A percentile compares a stretch with the other conserved stretches of the same genome.
phyloP scores from a whole-genome alignment of 768 basidiomycete genomes.

The Mycena galericulata region DNA sequence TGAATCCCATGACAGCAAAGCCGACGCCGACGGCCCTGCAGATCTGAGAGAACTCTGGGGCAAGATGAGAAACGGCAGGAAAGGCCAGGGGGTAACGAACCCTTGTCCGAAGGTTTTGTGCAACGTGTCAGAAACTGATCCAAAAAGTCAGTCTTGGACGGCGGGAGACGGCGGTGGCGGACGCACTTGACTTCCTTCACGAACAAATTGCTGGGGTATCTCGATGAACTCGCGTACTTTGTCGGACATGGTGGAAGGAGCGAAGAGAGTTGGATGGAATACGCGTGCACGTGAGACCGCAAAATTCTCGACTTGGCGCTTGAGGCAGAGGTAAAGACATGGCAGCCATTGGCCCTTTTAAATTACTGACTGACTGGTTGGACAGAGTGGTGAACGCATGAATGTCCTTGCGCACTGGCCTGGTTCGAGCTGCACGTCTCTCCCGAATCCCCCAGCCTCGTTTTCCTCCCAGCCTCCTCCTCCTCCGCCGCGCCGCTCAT shows the following conservation, averaged over 20 bases:
- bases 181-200: slow-evolving; percentile 92
- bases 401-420: slow-evolving; percentile 68
- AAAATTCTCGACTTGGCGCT: not conserved
- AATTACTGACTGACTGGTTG: not conserved
- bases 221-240: slow-evolving; percentile 92
- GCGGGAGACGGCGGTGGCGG: not conserved
- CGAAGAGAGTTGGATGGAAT: slow-evolving; percentile 33
- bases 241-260: slow-evolving; percentile 79
- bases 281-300: slow-evolving; percentile 13
- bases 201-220: slow-evolving; percentile 90
- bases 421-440: slow-evolving; percentile 51
- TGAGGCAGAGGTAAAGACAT: not conserved
- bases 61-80: slow-evolving; percentile 10
- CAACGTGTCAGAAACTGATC: slow-evolving; percentile 93
- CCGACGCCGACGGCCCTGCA: slow-evolving; percentile 97
- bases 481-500: slow-evolving; percentile 37
- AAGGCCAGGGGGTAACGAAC: slow-evolving; percentile 56
- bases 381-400: slow-evolving; percentile 55
- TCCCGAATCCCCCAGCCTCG: slow-evolving; percentile 14
- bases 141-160: slow-evolving; percentile 25
- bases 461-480: slow-evolving; percentile 19
- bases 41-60: slow-evolving; percentile 91
- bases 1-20: slow-evolving; percentile 99
- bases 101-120: slow-evolving; percentile 97
- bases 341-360: not conserved